A percentile compares a stretch with the other conserved stretches of the same genome.
These are phyloP conservation scores for Patellifolia procumbens DNA, from an alignment of 179 eudicot genomes.

Conservation along the genomic window DNA sequence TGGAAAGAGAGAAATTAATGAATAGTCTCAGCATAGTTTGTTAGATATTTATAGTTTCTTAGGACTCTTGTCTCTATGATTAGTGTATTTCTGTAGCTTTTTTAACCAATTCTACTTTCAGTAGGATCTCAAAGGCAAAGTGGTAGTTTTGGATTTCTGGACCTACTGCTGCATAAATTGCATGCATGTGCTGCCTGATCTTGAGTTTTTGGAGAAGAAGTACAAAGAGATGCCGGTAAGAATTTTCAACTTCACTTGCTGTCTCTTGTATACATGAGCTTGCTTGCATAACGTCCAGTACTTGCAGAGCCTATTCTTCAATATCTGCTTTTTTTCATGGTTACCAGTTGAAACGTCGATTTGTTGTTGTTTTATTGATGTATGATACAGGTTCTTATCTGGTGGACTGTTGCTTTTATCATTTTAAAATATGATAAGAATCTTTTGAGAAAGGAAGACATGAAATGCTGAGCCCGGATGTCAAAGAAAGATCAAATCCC, in stretches of 20 bases:
- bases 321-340: conserved; percentile 13
- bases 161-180: conserved; percentile 98
- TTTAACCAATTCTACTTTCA: conserved; percentile 4
- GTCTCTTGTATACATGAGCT: conserved; percentile 6
- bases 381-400: neutral
- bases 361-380: conserved; percentile 2
- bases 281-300: neutral
- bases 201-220: conserved; percentile 89
- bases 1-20: too few species aligned
- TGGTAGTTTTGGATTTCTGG: conserved; percentile 96
- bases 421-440: neutral
- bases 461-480: neutral
- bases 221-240: conserved; percentile 90
- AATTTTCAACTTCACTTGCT: conserved; percentile 25
- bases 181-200: conserved; percentile 98
- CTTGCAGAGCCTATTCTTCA: conserved; percentile 6
- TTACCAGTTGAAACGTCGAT: neutral
- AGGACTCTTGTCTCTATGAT: too few species aligned
- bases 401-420: neutral
- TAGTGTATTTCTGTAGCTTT: neutral
- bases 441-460: neutral
- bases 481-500: neutral
- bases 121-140: conserved; percentile 97
- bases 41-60: too few species aligned
- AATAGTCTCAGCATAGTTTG: too few species aligned